Percentiles rank a stretch among this genome's conserved stretches.
Evolutionary conservation across 257 asterid species (phyloP).

Genomic region (Striga asiatica): DNA sequence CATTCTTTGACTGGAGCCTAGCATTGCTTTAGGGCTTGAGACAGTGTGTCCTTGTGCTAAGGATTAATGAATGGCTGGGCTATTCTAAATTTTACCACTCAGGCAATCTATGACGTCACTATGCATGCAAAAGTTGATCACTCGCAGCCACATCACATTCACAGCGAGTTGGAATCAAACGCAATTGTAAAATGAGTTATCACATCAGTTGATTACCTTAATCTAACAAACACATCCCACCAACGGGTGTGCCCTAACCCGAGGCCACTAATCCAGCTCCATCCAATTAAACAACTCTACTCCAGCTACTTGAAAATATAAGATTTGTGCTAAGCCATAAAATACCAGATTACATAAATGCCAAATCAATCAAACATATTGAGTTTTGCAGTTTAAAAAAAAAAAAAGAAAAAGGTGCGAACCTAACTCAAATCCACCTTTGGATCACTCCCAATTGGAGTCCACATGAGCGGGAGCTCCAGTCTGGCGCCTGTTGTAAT

Average conservation of each 20-base stretch:
- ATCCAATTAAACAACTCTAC: conserved; percentile 16
- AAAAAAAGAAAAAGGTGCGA: no score
- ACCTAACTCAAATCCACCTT: conserved; percentile 18
- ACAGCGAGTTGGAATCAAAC: no score
- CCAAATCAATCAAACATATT: conserved; percentile 25
- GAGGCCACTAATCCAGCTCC: conserved; percentile 27
- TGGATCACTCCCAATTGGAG: conserved; percentile 35
- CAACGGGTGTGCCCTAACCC: conserved; percentile 24
- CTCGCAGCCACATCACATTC: not conserved
- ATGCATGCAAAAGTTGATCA: no score
- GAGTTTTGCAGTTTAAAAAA: conserved; percentile 18
- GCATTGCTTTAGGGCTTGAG: no score
- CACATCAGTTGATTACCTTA: conserved; percentile 13
- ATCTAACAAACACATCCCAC: conserved; percentile 31
- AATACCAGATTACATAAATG: conserved; percentile 22
- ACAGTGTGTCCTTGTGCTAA: no score
- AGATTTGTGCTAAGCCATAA: conserved; percentile 16
- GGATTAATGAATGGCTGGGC: no score
- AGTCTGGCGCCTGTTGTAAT: conserved; percentile 39
- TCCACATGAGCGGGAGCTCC: conserved; percentile 27
- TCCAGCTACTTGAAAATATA: conserved; percentile 14
- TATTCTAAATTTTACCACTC: no score
- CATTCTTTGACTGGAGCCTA: no score
- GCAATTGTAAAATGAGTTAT: not conserved
- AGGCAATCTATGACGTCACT: no score